Percentiles rank a stretch among this genome's conserved stretches.
These are phyloP conservation scores for Aspergillaceae sp. DNA, from an alignment of 2,329 filamentous ascomycete species.

Conservation along the genomic window DNA sequence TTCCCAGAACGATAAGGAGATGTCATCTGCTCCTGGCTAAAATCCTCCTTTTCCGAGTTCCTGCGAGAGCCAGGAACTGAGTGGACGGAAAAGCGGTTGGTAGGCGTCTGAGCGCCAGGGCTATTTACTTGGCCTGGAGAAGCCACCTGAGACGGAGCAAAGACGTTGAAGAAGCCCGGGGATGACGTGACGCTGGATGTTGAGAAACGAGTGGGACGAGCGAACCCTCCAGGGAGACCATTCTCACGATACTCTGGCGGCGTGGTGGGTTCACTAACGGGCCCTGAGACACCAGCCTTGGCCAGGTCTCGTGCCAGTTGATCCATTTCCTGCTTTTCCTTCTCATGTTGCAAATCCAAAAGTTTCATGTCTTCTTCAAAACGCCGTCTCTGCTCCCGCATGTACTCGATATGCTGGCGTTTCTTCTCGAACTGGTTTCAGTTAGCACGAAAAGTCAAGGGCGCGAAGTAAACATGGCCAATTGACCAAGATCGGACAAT, in stretches of 20 bases:
- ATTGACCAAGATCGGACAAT: not conserved
- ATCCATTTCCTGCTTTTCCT: constrained; percentile 73
- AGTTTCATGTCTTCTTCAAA: constrained; percentile 91
- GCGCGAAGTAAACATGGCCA: not conserved
- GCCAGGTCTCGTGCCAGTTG: constrained; percentile 74
- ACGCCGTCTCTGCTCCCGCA: constrained; percentile 77
- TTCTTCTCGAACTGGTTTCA: constrained; percentile 75
- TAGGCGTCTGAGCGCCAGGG: constrained; percentile 42
- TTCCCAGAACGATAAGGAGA: constrained; percentile 63
- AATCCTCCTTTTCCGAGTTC: constrained; percentile 84
- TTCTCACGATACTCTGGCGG: constrained; percentile 85
- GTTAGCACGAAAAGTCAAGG: constrained; percentile 2
- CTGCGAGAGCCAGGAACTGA: constrained; percentile 80
- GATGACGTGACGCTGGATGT: constrained; percentile 79
- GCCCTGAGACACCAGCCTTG: constrained; percentile 52
- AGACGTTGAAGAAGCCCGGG: constrained; percentile 63
- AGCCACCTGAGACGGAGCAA: constrained; percentile 61
- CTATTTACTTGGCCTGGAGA: constrained; percentile 60
- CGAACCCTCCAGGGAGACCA: constrained; percentile 70
- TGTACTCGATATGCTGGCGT: constrained; percentile 81
- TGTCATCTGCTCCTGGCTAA: constrained; percentile 49
- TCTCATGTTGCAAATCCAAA: constrained; percentile 74
- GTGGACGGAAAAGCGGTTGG: constrained; percentile 64
- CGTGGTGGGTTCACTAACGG: constrained; percentile 91
- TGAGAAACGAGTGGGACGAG: constrained; percentile 79